These are phyloP conservation scores for Gaertneriomyces semiglobifer DNA, from an alignment of 192 early-diverging fungal genomes.

Conservation along the genomic window DNA sequence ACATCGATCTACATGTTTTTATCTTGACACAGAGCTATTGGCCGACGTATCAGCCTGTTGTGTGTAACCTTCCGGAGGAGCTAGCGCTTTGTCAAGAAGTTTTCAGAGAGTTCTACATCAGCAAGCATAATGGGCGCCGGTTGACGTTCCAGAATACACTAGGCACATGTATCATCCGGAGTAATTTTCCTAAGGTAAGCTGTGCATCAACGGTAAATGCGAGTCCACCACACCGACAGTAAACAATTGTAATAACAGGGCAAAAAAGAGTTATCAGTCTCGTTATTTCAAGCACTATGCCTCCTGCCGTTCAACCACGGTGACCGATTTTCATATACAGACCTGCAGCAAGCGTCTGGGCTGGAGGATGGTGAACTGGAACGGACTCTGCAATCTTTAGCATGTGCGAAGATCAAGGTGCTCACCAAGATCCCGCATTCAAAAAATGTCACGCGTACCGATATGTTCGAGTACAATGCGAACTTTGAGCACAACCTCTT, in stretches of 20 bases:
- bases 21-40: conserved; percentile 86
- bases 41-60: conserved; percentile 82
- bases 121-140: conserved; percentile 74
- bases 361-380: conserved; percentile 77
- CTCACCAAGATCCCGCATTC: conserved; percentile 37
- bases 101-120: conserved; percentile 76
- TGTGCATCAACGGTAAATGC: not conserved
- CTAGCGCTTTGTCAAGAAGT: conserved; percentile 55
- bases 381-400: conserved; percentile 83
- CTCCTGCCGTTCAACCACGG: conserved; percentile 66
- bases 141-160: conserved; percentile 85
- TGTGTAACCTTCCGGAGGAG: conserved; percentile 66
- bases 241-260: conserved; percentile 52
- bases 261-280: conserved; percentile 44
- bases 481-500: conserved; percentile 52
- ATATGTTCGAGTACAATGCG: conserved; percentile 65
- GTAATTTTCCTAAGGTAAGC: conserved; percentile 54
- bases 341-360: conserved; percentile 63
- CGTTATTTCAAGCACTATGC: conserved; percentile 41
- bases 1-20: conserved; percentile 68
- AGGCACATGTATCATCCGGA: conserved; percentile 70
- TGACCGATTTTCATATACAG: conserved; percentile 50
- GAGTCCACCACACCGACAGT: not conserved
- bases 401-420: conserved; percentile 59
- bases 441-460: conserved; percentile 25